Evolutionary conservation across 2,329 filamentous ascomycete species (phyloP).

Genomic region (Nothophoma quercina): DNA sequence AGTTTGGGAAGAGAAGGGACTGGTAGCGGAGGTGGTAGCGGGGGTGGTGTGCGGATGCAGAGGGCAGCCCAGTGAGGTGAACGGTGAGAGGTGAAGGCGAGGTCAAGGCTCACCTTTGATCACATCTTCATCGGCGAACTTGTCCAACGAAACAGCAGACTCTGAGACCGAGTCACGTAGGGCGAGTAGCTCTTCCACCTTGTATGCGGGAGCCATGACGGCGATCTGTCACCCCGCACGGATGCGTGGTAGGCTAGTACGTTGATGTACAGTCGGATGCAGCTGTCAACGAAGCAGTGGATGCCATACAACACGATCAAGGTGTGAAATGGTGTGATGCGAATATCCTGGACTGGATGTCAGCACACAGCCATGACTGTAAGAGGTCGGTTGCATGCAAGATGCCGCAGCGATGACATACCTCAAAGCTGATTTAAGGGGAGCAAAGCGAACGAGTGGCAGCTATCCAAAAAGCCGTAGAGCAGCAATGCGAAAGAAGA

Average conservation of each 20-base stretch:
- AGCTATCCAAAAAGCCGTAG: constrained; percentile 50
- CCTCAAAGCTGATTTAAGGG: constrained; percentile 43
- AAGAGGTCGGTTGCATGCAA: background rate
- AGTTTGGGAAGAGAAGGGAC: background rate
- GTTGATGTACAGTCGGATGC: background rate
- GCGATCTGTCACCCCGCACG: constrained; percentile 9
- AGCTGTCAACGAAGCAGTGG: background rate
- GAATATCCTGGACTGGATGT: constrained; percentile 40
- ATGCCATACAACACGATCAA: constrained; percentile 18
- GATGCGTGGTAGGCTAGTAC: background rate
- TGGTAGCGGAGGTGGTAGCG: background rate
- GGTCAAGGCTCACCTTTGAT: constrained; percentile 49
- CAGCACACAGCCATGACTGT: background rate
- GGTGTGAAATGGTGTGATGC: constrained; percentile 49
- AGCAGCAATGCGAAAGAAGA: constrained; percentile 50
- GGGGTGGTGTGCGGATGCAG: background rate
- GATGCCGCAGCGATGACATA: constrained; percentile 21
- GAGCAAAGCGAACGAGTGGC: constrained; percentile 41
- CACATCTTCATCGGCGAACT: constrained; percentile 51
- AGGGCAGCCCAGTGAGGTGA: constrained; percentile 22
- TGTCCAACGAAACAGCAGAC: constrained; percentile 52
- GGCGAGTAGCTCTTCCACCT: constrained; percentile 52
- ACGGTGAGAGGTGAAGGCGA: constrained; percentile 21
- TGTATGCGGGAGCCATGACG: constrained; percentile 48
- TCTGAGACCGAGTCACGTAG: constrained; percentile 52